phyloP scores from a whole-genome alignment of 805 yeast species.

The Hanseniaspora valbyensis region DNA sequence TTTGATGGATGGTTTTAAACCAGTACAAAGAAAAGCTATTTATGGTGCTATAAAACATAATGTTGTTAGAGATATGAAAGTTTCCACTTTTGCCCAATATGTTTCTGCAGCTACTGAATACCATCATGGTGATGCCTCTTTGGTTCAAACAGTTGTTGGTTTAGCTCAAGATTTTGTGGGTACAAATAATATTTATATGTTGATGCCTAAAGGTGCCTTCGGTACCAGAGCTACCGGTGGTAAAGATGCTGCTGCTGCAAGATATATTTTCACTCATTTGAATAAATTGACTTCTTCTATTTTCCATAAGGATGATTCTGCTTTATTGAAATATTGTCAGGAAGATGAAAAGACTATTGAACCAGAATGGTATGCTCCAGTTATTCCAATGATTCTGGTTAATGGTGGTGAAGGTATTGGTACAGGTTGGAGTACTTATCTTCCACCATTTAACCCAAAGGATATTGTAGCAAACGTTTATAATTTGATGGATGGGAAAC shows the following conservation, averaged over 20 bases:
- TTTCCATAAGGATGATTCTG: slow-evolving; percentile 70
- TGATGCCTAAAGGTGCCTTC: slow-evolving; percentile 87
- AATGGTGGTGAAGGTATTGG: slow-evolving; percentile 98
- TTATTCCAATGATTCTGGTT: slow-evolving; percentile 88
- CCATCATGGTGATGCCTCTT: slow-evolving; percentile 88
- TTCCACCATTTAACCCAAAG: slow-evolving; percentile 80
- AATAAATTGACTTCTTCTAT: slow-evolving; percentile 62
- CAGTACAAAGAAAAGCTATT: slow-evolving; percentile 90
- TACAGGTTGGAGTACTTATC: slow-evolving; percentile 94
- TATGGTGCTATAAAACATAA: slow-evolving; percentile 80
- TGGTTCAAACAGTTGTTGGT: slow-evolving; percentile 82
- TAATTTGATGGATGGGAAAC: slow-evolving; percentile 62
- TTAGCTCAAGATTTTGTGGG: slow-evolving; percentile 94
- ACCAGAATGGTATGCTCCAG: slow-evolving; percentile 90
- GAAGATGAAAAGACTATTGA: slow-evolving; percentile 92
- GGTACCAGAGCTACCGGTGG: slow-evolving; percentile 97
- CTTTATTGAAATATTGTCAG: slow-evolving; percentile 64
- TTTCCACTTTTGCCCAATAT: slow-evolving; percentile 81
- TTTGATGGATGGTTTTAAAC: slow-evolving; percentile 88
- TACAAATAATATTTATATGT: slow-evolving; percentile 70
- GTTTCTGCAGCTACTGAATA: slow-evolving; percentile 82
- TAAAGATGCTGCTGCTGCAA: slow-evolving; percentile 95
- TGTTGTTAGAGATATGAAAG: slow-evolving; percentile 67
- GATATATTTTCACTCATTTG: slow-evolving; percentile 86
- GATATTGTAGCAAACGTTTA: slow-evolving; percentile 70